Base-by-base conservation (phyloP, 345 rosid species). In the Populus pruinosa region DNA sequence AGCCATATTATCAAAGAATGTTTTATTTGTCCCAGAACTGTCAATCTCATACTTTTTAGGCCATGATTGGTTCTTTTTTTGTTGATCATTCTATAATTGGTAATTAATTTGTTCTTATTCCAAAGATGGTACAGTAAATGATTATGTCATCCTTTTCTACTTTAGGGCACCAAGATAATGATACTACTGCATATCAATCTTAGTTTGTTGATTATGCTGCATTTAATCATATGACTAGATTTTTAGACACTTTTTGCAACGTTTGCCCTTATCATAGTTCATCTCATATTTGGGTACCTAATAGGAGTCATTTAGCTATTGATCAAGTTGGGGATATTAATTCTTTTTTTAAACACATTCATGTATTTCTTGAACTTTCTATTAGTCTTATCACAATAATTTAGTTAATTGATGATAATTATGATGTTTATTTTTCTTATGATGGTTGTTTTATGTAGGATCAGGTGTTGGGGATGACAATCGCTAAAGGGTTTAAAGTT, bases 1-100 rank as follows among this genome's bases (percentile, higher is more conserved):
- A 18, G 63, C 12, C 79, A 74, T 6, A 62, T 71, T 5, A 82
- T 78, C 25, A 70, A 69, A 65, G 72, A 73, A 1, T 82, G 81
- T 38, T 12, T 14, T 2, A 69, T 9, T 18, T 29, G 18, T 5
- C 80, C 72, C 0, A 73, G 12, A 77, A 77, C 39, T 10, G 31
- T 2, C 23, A 65, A 5, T 1, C 3, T 21, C 9, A 5, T 9
- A 7, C 27, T 53, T 76, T 35, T 38, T 55, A 69, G 39, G 59
- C 73, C 0, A 55, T 12, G 0, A 5, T 5, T 36, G 21, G 18
- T 6, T 2, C 1, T 2, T 23, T 56, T 14, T 35, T 33, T 13
- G 0, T 65, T 0, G 2, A 0, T 23, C 5, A 33, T 17, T 8
- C 29, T 6, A 0, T 14, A 6, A 5, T 2, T 23, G 21, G 17